Evolutionary conservation across 2,329 filamentous ascomycete genomes (phyloP), one percentile per base, ranked within the genome.

Genomic region (Leptographium radiaticola): DNA sequence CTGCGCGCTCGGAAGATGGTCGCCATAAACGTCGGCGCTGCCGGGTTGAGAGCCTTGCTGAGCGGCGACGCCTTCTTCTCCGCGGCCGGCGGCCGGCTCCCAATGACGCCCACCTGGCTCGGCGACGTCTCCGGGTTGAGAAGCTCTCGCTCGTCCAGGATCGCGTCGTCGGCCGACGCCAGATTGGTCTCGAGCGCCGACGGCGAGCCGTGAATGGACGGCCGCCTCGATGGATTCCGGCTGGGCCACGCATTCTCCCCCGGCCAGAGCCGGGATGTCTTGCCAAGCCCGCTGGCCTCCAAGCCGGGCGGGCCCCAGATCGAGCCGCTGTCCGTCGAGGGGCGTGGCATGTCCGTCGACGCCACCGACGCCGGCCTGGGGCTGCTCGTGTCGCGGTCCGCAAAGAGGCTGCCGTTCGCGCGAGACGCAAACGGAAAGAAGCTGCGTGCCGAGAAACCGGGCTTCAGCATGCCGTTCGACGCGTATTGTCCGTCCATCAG

Each of bases 21-120:
- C 11, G 77, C 83, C 68, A 86, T 91, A 65, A 97, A 97, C 1
- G 86, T 87, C 10, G 90, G 90, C 0, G 91, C 93, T 8, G 87
- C 80, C 9, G 93, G 93, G 62, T 98, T 97, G 33, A 97, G 75
- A 62, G 68, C 83, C 70, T 66, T 82, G 67, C 64, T 83, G 71
- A 62, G 64, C 74, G 72, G 48, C 74, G 55, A 49, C 47, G 49
- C 30, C 72, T 62, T 77, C 66, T 66, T 72, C 42, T 69, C 61
- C 8, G 65, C 66, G 6, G 71, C 70, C 2, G 86, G 88, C 5
- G 53, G 57, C 4, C 84, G 82, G 48, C 88, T 94, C 30, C 91
- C 91, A 59, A 97, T 96, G 1, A 84, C 77, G 25, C 81, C 81
- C 2, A 84, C 76, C 46, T 81, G 75, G 53, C 76, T 79, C 7